Evolutionary conservation across 2,329 filamentous ascomycete genomes (phyloP).

Genomic region (Microsporum ferrugineum): DNA sequence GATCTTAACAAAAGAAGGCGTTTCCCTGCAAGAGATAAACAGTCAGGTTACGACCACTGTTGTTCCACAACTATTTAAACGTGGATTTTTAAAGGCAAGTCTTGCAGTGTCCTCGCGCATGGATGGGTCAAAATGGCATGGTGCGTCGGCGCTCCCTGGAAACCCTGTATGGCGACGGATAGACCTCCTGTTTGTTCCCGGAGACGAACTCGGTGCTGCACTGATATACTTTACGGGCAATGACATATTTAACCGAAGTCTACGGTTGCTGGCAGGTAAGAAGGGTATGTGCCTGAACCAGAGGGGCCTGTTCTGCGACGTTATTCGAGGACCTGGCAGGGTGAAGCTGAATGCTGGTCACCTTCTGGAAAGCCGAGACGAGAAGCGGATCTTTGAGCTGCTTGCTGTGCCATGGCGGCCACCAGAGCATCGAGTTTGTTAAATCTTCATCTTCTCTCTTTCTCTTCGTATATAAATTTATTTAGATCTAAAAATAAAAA

Average conservation of each 20-base stretch:
- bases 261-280: constrained; percentile 65
- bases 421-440: constrained; percentile 66
- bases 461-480: not conserved
- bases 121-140: constrained; percentile 74
- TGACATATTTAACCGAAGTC: constrained; percentile 83
- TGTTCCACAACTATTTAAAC: constrained; percentile 47
- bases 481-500: not conserved
- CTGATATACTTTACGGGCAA: constrained; percentile 94
- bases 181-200: constrained; percentile 74
- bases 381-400: constrained; percentile 69
- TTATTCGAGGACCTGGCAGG: constrained; percentile 48
- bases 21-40: constrained; percentile 47
- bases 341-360: constrained; percentile 55
- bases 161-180: constrained; percentile 62
- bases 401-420: constrained; percentile 76
- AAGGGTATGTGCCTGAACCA: constrained; percentile 82
- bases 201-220: constrained; percentile 67
- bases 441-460: constrained; percentile 6
- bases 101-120: constrained; percentile 49
- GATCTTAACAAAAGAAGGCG: constrained; percentile 60
- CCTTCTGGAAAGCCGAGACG: constrained; percentile 61
- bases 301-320: constrained; percentile 61
- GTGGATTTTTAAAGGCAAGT: constrained; percentile 56
- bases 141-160: constrained; percentile 60
- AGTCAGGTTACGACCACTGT: constrained; percentile 52